Evolutionary conservation across 2,329 filamentous ascomycete genomes (phyloP).

Genomic region (Tolypocladium capitatum): DNA sequence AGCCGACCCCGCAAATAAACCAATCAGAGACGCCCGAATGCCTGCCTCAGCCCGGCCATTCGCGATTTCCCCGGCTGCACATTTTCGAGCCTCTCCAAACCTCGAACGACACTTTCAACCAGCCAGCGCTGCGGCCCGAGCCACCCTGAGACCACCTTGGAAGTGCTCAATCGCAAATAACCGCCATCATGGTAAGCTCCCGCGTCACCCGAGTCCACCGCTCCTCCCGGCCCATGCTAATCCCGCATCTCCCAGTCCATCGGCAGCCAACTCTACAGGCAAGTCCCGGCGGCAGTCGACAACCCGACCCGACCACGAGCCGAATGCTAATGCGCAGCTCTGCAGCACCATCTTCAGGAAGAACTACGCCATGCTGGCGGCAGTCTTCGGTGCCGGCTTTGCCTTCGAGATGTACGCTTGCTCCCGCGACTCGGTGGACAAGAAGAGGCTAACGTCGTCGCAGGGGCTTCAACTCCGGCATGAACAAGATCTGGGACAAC

Average conservation of each 20-base stretch:
- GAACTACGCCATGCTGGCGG: conserved; percentile 77
- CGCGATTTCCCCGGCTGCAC: conserved; percentile 10
- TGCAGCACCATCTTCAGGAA: conserved; percentile 68
- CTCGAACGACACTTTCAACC: conserved; percentile 14
- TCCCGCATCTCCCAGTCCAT: conserved; percentile 22
- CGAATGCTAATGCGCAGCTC: conserved; percentile 11
- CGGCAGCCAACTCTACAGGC: conserved; percentile 25
- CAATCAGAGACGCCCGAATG: conserved; percentile 20
- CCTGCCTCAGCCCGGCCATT: conserved; percentile 18
- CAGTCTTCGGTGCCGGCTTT: conserved; percentile 80
- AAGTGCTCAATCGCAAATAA: conserved; percentile 17
- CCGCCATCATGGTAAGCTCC: conserved; percentile 23
- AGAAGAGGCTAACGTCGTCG: conserved; percentile 18
- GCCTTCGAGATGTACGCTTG: conserved; percentile 77
- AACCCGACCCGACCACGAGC: conserved; percentile 6
- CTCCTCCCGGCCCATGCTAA: conserved; percentile 15
- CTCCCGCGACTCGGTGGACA: conserved; percentile 6
- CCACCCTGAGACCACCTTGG: conserved; percentile 9
- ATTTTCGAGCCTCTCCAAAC: conserved; percentile 10
- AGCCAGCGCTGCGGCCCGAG: conserved; percentile 14
- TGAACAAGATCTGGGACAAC: conserved; percentile 81
- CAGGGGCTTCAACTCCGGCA: conserved; percentile 70
- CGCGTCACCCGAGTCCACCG: not conserved
- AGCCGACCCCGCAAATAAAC: conserved; percentile 2
- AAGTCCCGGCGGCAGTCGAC: conserved; percentile 15